Evolutionary conservation across 2,329 filamentous ascomycete genomes (phyloP).

Genomic region (Botrytis galanthina): DNA sequence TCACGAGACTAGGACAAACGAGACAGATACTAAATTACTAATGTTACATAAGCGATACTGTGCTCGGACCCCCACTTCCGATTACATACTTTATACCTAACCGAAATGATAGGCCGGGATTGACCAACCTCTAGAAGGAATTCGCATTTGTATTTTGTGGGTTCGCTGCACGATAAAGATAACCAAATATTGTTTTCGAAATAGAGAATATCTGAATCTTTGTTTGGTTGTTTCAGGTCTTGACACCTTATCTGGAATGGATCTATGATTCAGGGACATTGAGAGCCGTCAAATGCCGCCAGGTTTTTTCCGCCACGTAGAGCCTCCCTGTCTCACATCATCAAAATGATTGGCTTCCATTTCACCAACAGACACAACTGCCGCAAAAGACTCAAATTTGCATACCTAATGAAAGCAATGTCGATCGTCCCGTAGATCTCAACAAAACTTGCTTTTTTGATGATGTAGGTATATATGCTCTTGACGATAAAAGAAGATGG

Average conservation of each 20-base stretch:
- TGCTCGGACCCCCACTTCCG: background rate
- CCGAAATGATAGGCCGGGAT: background rate
- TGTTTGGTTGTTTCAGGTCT: background rate
- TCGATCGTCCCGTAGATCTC: background rate
- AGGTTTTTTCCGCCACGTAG: background rate
- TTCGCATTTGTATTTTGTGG: background rate
- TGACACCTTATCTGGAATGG: background rate
- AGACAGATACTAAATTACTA: background rate
- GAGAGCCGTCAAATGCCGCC: background rate
- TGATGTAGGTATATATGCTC: background rate
- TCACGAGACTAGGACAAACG: too few species aligned
- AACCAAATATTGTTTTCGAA: background rate
- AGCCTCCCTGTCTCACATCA: constrained; percentile 4
- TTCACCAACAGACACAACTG: background rate
- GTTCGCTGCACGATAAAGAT: background rate
- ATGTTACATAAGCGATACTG: background rate
- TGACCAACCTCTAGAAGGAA: background rate
- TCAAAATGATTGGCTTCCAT: constrained; percentile 1
- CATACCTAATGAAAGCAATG: constrained; percentile 6
- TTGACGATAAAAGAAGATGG: background rate
- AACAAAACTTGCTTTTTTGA: constrained; percentile 9
- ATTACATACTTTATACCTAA: background rate
- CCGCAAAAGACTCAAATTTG: background rate
- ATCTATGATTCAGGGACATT: background rate
- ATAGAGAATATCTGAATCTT: background rate